These are phyloP conservation scores for Auricularia cornea DNA, from an alignment of 768 basidiomycete genomes.

Conservation along the genomic window DNA sequence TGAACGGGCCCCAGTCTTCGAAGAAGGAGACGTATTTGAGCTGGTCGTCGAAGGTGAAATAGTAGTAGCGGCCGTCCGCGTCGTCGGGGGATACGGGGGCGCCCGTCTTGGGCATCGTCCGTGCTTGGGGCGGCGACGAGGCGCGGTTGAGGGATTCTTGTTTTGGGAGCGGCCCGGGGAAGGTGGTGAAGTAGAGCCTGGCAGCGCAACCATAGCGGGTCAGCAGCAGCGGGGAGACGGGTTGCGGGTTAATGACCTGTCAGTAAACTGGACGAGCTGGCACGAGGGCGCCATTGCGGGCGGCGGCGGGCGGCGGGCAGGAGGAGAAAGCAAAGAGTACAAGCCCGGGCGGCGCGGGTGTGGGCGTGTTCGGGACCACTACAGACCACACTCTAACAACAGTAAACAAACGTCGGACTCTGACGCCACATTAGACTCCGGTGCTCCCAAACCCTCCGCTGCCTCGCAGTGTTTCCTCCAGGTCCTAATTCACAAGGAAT, in stretches of 20 bases:
- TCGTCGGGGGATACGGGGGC: constrained; percentile 57
- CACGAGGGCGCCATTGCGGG: constrained; percentile 5
- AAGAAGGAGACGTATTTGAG: constrained; percentile 89
- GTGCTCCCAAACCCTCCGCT: constrained; percentile 68
- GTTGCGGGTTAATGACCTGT: constrained; percentile 1
- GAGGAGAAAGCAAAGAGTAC: not conserved
- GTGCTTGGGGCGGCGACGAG: constrained; percentile 53
- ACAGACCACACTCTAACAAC: no score
- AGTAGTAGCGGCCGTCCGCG: constrained; percentile 65
- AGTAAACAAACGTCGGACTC: not conserved
- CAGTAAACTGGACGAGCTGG: constrained; percentile 11
- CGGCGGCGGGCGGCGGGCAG: not conserved
- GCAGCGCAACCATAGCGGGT: not conserved
- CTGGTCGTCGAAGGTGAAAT: constrained; percentile 90
- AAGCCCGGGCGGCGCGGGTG: no score
- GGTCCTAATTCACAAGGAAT: no score
- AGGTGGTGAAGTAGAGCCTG: constrained; percentile 87
- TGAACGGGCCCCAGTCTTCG: constrained; percentile 90
- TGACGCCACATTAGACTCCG: constrained; percentile 62
- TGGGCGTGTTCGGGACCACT: no score
- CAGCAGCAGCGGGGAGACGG: no score
- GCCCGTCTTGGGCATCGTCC: constrained; percentile 39
- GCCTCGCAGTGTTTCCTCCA: constrained; percentile 81
- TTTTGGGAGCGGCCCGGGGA: constrained; percentile 63
- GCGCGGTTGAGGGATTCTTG: constrained; percentile 60